Evolutionary conservation across 805 yeast species (phyloP), one percentile per base, ranked within the genome.

Genomic region (Zygoascus tannicola): DNA sequence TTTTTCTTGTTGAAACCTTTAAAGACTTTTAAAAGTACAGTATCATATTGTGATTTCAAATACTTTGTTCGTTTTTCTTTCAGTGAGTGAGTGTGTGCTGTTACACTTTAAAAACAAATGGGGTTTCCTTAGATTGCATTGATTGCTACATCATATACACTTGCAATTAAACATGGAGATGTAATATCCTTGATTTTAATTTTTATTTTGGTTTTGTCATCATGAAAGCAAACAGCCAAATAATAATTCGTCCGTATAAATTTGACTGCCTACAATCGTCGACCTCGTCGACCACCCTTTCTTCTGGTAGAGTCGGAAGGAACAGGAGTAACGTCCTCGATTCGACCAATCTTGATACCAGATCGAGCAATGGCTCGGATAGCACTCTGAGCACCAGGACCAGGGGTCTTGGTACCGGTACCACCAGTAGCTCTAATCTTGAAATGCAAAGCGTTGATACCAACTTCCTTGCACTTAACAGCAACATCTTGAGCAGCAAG

Each of bases 251-350:
- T n/a, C n/a, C n/a, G n/a, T n/a, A n/a, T n/a, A n/a, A n/a, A n/a
- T n/a, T n/a, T n/a, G n/a, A n/a, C n/a, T 26, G 40, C 22, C 58
- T 58, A 85, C 76, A 88, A 83, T 85, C 99, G 87, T 83, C 98
- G 90, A 90, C 99, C 99, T 82, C 99, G 88, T 81, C 98, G 92
- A 85, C 99, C 99, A 86, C 98, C 98, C 94, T 92, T 94, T 86
- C 90, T 85, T 84, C 99, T 92, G 74, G 98, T 94, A 66, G 97
- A 88, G 76, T 92, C 99, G 62, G 98, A 92, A 74, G 99, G 99
- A 66, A 92, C 88, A 74, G 98, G 98, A 63, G 99, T 92, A 62
- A 92, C 98, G 74, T 92, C 99, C 80, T 94, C 99, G 64, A 92
- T 92, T 77, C 99, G 87, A 66, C 99, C 99, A 61, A 92, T 92